These are phyloP conservation scores for Murraya paniculata DNA, from an alignment of 345 rosid genomes.

Conservation along the genomic window DNA sequence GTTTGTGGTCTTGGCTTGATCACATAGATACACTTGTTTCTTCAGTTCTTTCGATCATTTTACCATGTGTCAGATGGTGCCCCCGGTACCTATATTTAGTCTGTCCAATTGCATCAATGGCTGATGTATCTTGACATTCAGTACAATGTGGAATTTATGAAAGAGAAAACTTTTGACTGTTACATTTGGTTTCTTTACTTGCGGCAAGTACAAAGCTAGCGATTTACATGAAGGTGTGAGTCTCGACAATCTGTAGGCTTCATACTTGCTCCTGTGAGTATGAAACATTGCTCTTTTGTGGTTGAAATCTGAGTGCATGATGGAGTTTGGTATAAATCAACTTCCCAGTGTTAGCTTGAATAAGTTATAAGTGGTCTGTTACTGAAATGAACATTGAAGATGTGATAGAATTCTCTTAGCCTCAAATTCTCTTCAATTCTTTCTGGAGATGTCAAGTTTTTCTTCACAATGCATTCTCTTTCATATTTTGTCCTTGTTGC, in stretches of 20 bases:
- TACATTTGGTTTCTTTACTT: not conserved
- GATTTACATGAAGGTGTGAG: not conserved
- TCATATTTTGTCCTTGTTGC: not conserved
- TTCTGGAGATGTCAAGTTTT: not conserved
- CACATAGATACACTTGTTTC: constrained; percentile 3
- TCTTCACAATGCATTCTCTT: not conserved
- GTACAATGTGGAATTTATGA: not conserved
- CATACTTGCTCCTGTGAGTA: not conserved
- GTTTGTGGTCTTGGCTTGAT: constrained; percentile 9
- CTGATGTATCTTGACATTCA: not conserved
- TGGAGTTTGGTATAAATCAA: not conserved
- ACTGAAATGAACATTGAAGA: not conserved
- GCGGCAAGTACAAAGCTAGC: not conserved
- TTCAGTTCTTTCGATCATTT: not conserved
- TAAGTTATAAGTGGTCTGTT: not conserved
- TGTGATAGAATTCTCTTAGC: not conserved
- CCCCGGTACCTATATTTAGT: not conserved
- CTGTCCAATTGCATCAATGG: not conserved
- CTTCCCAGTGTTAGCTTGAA: not conserved
- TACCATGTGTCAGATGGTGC: constrained; percentile 7
- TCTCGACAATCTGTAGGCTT: not conserved
- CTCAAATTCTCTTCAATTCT: not conserved
- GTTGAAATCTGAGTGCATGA: not conserved
- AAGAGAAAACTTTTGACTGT: not conserved
- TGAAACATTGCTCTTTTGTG: not conserved